Evolutionary conservation across 2,329 filamentous ascomycete species (phyloP), one percentile per base, ranked within the genome.

Genomic region (Fusarium poae): DNA sequence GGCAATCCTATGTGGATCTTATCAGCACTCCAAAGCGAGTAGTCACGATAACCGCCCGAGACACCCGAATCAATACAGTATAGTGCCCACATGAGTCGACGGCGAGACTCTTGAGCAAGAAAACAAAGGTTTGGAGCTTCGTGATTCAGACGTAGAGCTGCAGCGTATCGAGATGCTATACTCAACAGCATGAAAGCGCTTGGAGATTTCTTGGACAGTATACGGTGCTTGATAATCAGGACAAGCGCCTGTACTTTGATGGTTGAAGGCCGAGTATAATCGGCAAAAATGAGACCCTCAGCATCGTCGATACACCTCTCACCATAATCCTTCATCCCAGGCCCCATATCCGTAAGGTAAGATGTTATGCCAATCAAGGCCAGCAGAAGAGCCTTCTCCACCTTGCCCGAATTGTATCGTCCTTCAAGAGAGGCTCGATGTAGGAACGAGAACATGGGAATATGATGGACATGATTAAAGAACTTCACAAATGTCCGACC

Each of bases 391-490:
- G 85, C 79, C 40, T 81, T 82, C 70, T 88, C 86, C 67, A 88
- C 83, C 65, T 85, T 85, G 48, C 85, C 85, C 6, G 84, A 82
- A 66, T 86, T 83, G 72, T 87, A 87, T 30, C 86, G 82, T 72
- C 88, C 85, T 85, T 87, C 87, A 25, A 88, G 82, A 3, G 86
- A 88, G 15, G 86, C 85, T 27, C 85, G 84, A 70, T 88, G 86
- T 18, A 88, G 76, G 58, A 88, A 88, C 13, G 85, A 86, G 77
- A 85, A 86, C 69, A 86, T 85, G 44, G 86, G 85, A 52, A 88
- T 85, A 65, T 88, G 86, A 75, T 88, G 85, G 40, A 88, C 81
- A 71, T 88, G 84, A 42, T 84, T 83, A 74, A 88, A 88, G 77
- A 87, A 88, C 68, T 84, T 82, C 70, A 85, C 85, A 67, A 88